Base-by-base conservation (phyloP, 257 asterid species). In the Fraxinus anomala region DNA sequence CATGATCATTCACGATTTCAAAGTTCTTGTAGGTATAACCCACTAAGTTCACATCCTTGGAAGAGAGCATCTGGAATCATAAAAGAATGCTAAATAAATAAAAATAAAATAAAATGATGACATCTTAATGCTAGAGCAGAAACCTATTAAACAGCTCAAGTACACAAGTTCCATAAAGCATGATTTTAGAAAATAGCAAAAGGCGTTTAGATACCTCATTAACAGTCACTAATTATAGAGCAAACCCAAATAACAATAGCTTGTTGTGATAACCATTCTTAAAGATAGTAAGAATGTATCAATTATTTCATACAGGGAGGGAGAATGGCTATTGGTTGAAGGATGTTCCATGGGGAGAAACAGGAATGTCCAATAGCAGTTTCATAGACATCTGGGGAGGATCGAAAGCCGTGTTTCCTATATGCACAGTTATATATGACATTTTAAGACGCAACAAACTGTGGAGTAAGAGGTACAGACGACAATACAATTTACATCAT, bases 161-260 rank as follows among this genome's bases (percentile, higher is more conserved):
- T 56, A 56, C 11, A 1, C 0, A 54, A 19, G 65, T 19, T 54
- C 65, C 65, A 54, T 3, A 54, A 7, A 54, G 65, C 8, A 54
- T n/a, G 24, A n/a, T n/a, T 54, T 54, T 19, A 19, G 65, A 24
- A 54, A 54, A 54, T 1, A 5, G 65, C 65, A n/a, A 12, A 47
- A 47, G 17, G 56, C 56, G 3, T 47, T 54, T 10, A 17, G 24
- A 54, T 17, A 56, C 67, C 26, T 56, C 67, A 56, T 31, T 13
- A 74, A 68, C 59, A 73, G 34, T 33, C 23, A 77, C 59, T 16
- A 24, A 51, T 34, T n/a, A 71, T 24, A 68, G 14, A 63, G 80
- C 82, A 82, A 54, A 94, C 99, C 99, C 92, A 97, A 80, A 96
- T 33, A 34, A 87, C 82, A 85, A 96, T 87, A 79, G 97, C 89